phyloP scores from a whole-genome alignment of 768 basidiomycete species.

The Macrolepiota dolichaula region DNA sequence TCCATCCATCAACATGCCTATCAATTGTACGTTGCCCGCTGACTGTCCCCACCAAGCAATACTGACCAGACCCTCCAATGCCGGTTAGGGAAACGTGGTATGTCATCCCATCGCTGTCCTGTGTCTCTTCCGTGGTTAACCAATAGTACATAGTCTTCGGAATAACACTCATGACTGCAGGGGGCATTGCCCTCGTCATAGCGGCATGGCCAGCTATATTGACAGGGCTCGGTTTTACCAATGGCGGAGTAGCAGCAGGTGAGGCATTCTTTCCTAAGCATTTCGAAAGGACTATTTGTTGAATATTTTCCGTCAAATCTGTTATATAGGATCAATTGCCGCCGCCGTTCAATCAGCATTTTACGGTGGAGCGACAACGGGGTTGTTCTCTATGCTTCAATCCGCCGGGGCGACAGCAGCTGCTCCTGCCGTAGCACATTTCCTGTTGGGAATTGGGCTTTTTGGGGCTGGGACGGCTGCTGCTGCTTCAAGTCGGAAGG shows the following conservation, averaged over 20 bases:
- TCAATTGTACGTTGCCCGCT: no score
- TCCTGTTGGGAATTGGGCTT: background rate
- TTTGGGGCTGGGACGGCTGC: background rate
- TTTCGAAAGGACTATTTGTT: background rate
- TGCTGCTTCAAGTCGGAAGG: background rate
- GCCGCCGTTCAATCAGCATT: conserved; percentile 4
- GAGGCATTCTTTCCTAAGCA: background rate
- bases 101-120: no score
- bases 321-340: conserved; percentile 1
- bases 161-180: no score
- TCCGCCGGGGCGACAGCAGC: conserved; percentile 2
- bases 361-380: conserved; percentile 6
- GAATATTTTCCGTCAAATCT: background rate
- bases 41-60: no score
- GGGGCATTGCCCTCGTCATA: no score
- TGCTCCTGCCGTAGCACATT: conserved; percentile 2
- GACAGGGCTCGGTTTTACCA: conserved; percentile 10
- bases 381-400: conserved; percentile 8
- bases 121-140: no score
- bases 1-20: no score
- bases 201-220: no score
- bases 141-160: no score
- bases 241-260: conserved; percentile 14
- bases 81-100: no score
- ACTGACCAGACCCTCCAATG: no score